Evolutionary conservation across 2,329 filamentous ascomycete genomes (phyloP).

Genomic region (Sarocladium kiliense): DNA sequence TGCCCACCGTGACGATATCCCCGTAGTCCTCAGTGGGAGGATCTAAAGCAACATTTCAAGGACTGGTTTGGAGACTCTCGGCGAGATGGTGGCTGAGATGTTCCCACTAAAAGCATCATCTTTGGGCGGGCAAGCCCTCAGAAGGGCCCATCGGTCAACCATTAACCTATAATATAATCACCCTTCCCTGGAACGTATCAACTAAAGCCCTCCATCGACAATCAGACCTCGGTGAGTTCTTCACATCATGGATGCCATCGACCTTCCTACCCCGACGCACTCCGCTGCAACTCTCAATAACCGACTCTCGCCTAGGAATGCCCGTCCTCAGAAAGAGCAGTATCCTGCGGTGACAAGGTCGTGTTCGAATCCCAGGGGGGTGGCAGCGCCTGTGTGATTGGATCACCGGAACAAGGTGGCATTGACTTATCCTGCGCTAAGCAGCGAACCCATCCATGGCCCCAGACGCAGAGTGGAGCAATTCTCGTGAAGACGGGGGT

Average conservation of each 20-base stretch:
- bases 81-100: no score
- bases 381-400: conserved; percentile 12
- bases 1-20: not conserved
- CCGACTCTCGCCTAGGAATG: not conserved
- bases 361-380: conserved; percentile 11
- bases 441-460: conserved; percentile 11
- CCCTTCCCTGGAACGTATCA: no score
- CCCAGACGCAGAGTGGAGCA: conserved; percentile 6
- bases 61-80: no score
- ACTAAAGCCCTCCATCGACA: no score
- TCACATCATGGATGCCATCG: not conserved
- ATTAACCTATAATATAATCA: no score
- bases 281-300: not conserved
- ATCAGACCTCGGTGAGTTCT: not conserved
- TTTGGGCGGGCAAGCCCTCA: not conserved
- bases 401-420: conserved; percentile 10
- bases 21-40: not conserved
- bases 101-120: no score
- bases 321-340: not conserved
- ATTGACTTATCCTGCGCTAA: conserved; percentile 16
- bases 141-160: no score
- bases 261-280: not conserved
- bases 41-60: not conserved
- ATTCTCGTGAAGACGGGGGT: conserved; percentile 9
- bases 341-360: conserved; percentile 6